Evolutionary conservation across 1,284 basidiomycete genomes (phyloP).

Genomic region (Cryptococcus sp.): DNA sequence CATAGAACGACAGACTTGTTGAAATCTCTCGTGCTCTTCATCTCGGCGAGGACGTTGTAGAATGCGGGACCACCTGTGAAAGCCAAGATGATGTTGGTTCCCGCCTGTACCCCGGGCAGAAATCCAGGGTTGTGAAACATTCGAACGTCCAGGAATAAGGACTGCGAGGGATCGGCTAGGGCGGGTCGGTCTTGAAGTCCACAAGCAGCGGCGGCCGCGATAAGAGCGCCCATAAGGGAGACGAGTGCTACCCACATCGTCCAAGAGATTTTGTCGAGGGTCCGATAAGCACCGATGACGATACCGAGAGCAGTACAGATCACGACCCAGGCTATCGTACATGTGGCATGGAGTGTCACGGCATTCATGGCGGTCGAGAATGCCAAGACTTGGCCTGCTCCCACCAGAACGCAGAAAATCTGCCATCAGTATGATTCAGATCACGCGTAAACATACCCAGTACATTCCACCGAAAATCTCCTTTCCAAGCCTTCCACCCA

Average conservation of each 20-base stretch:
- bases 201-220: constrained; percentile 2
- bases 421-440: too few species aligned
- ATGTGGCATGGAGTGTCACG: constrained; percentile 21
- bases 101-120: not conserved
- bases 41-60: constrained; percentile 8
- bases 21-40: not conserved
- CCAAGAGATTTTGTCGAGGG: constrained; percentile 1
- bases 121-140: not conserved
- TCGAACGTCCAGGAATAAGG: not conserved
- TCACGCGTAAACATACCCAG: constrained; percentile 7
- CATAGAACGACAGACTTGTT: constrained; percentile 3
- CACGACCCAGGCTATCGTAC: constrained; percentile 9
- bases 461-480: constrained; percentile 12
- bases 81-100: not conserved
- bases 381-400: not conserved
- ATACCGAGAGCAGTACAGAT: not conserved
- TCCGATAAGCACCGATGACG: not conserved
- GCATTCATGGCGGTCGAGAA: constrained; percentile 5
- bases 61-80: not conserved
- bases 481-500: constrained; percentile 24
- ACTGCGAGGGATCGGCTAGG: not conserved
- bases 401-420: not conserved
- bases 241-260: not conserved
- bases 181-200: constrained; percentile 7
- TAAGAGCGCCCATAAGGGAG: not conserved